phyloP scores from a whole-genome alignment of 202 grass and related monocot species.

The Digitaria exilis region DNA sequence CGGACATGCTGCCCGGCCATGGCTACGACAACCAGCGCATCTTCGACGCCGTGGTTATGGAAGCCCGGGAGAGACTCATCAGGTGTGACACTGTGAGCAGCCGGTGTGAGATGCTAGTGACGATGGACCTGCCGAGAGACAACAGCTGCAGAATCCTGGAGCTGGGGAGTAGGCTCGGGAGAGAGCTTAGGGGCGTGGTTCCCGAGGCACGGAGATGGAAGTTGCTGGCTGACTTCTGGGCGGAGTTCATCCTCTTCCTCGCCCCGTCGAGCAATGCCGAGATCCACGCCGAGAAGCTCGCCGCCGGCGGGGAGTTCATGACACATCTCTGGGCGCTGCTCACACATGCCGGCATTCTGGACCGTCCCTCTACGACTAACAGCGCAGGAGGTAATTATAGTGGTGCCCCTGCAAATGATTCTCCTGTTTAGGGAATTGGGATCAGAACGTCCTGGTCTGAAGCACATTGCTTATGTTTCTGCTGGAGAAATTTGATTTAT shows the following conservation, averaged over 20 bases:
- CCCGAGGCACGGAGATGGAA: constrained; percentile 13
- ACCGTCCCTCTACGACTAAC: background rate
- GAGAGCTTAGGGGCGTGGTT: background rate
- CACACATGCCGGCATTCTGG: constrained; percentile 36
- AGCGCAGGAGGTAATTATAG: background rate
- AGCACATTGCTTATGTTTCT: background rate
- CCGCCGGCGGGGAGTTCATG: constrained; percentile 37
- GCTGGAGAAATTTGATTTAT: background rate
- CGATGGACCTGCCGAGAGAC: background rate
- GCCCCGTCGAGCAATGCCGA: constrained; percentile 6
- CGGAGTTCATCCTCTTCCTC: constrained; percentile 25
- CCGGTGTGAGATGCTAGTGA: background rate
- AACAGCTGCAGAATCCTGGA: background rate
- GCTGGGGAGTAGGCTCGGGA: background rate
- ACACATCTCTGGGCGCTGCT: constrained; percentile 41
- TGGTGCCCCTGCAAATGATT: background rate
- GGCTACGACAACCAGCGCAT: background rate
- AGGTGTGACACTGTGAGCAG: background rate
- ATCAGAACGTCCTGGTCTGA: background rate
- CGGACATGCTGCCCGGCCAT: constrained; percentile 26
- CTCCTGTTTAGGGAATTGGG: background rate
- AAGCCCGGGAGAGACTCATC: background rate
- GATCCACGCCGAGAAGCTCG: constrained; percentile 3
- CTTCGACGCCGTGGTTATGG: constrained; percentile 5
- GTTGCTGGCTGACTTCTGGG: constrained; percentile 23